These are phyloP conservation scores for Oryza glumipatula DNA, from an alignment of 176 grass and related monocot genomes.

Conservation along the genomic window DNA sequence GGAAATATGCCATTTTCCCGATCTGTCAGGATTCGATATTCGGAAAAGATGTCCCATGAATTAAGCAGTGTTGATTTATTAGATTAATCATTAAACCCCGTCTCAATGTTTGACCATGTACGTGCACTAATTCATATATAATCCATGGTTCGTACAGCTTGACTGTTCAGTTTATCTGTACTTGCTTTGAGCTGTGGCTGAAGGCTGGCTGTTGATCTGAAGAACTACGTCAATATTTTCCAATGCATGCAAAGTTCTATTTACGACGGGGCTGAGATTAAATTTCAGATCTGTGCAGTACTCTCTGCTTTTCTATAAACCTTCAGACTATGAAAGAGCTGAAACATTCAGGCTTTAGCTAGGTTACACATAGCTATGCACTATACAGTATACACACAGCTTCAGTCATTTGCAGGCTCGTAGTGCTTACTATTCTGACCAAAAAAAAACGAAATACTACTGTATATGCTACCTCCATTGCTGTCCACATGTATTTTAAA, in stretches of 20 bases:
- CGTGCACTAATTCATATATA: neutral
- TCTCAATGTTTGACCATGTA: conserved; percentile 22
- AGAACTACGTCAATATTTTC: neutral
- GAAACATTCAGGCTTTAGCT: neutral
- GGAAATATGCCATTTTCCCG: neutral
- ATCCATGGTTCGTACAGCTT: neutral
- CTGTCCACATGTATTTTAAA: no score
- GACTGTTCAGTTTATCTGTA: conserved; percentile 12
- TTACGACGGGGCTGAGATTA: neutral
- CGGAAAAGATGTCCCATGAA: neutral
- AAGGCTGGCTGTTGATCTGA: neutral
- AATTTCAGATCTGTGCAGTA: neutral
- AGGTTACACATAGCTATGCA: neutral
- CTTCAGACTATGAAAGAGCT: neutral
- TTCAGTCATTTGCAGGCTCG: neutral
- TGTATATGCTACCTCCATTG: no score
- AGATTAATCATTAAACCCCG: neutral
- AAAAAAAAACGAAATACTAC: no score
- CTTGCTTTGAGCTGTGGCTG: neutral
- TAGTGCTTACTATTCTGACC: no score
- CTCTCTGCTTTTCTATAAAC: neutral
- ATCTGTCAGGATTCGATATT: neutral
- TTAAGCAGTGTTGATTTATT: neutral
- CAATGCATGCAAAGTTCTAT: neutral
- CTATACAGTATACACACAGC: neutral